Evolutionary conservation across 495 filamentous ascomycete genomes (phyloP).

Genomic region (Penicillium waksmanii): DNA sequence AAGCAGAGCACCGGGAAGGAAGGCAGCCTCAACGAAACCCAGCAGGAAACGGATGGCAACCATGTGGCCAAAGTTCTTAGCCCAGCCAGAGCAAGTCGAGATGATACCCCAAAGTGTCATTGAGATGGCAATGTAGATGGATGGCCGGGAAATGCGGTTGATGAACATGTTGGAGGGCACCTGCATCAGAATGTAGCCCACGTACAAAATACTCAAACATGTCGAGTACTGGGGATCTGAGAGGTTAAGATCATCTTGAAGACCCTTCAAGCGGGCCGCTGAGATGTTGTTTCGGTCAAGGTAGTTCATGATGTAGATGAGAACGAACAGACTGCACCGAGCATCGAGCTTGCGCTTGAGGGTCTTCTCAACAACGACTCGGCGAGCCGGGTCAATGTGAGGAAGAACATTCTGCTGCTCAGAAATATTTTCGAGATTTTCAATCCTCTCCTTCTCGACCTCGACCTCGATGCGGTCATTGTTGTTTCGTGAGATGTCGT

Average conservation of each 20-base stretch:
- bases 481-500: slow-evolving; percentile 26
- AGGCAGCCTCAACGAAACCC: slow-evolving; percentile 59
- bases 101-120: slow-evolving; percentile 72
- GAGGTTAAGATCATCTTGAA: slow-evolving; percentile 52
- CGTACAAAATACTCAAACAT: slow-evolving; percentile 67
- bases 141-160: slow-evolving; percentile 53
- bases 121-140: slow-evolving; percentile 62
- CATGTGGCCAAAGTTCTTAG: slow-evolving; percentile 59
- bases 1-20: slow-evolving; percentile 47
- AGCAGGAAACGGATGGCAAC: slow-evolving; percentile 68
- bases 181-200: slow-evolving; percentile 52
- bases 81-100: slow-evolving; percentile 59
- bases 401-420: slow-evolving; percentile 16
- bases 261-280: slow-evolving; percentile 52
- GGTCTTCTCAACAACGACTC: slow-evolving; percentile 32
- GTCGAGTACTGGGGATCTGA: slow-evolving; percentile 57
- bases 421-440: slow-evolving; percentile 29
- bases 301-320: slow-evolving; percentile 45
- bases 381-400: slow-evolving; percentile 31
- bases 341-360: slow-evolving; percentile 39
- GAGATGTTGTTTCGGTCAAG: slow-evolving; percentile 59
- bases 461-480: slow-evolving; percentile 23
- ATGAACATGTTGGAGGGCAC: slow-evolving; percentile 47
- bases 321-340: slow-evolving; percentile 34
- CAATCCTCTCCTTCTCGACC: slow-evolving; percentile 25